Evolutionary conservation across 139 green algal species (phyloP).

Genomic region (Chlorokybus atmophyticus): DNA sequence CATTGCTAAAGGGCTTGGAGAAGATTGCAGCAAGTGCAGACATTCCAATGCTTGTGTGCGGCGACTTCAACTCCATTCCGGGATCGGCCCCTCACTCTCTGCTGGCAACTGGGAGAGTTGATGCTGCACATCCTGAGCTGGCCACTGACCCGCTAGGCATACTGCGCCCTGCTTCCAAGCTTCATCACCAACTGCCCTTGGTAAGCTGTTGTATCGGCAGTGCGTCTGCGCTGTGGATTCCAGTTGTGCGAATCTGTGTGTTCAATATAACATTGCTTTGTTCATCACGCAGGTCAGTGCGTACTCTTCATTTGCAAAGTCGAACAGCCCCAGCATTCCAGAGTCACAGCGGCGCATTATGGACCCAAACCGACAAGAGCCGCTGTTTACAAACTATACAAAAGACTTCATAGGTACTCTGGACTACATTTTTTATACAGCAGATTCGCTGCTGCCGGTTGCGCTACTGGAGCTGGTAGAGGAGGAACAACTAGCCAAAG

Average conservation of each 20-base stretch:
- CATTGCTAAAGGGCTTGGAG: constrained; percentile 95
- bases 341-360: constrained; percentile 27
- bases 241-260: not conserved
- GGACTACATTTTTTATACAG: constrained; percentile 93
- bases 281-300: not conserved
- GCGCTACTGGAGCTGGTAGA: constrained; percentile 76
- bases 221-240: not conserved
- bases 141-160: constrained; percentile 65
- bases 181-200: constrained; percentile 45
- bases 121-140: constrained; percentile 58
- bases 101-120: constrained; percentile 61
- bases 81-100: constrained; percentile 71
- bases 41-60: constrained; percentile 55
- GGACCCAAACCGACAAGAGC: constrained; percentile 29
- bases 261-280: constrained; percentile 4
- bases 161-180: constrained; percentile 52
- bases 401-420: constrained; percentile 82
- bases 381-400: constrained; percentile 72
- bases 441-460: constrained; percentile 46
- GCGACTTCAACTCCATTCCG: constrained; percentile 82
- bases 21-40: constrained; percentile 81
- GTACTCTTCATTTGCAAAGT: not conserved
- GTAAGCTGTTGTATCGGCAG: constrained; percentile 7
- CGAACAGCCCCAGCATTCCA: not conserved
- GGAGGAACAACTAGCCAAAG: constrained; percentile 44